Conservation (phyloP, 2,329 filamentous ascomycete genomes). For the Verticillium alfalfae region DNA sequence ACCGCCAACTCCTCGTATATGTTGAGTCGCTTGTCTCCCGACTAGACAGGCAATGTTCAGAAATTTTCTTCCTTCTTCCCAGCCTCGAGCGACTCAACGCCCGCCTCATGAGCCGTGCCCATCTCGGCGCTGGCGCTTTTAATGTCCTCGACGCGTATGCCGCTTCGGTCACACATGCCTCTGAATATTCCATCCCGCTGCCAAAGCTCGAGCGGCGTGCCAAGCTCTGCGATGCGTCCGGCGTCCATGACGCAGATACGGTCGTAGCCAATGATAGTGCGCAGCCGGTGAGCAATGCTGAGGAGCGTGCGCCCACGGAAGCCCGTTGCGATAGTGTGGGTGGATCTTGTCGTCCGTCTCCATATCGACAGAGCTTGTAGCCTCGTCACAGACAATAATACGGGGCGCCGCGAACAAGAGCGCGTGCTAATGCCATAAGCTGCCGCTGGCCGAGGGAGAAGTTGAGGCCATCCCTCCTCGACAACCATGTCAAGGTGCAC, state of each 20-base stretch:
- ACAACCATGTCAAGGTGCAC: conserved; percentile 81
- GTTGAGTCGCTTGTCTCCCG: background rate
- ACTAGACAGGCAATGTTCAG: conserved; percentile 2
- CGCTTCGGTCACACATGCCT: conserved; percentile 83
- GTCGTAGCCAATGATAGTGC: conserved; percentile 91
- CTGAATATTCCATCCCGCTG: conserved; percentile 70
- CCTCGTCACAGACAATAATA: conserved; percentile 97
- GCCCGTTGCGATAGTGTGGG: conserved; percentile 71
- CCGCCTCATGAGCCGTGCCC: conserved; percentile 11
- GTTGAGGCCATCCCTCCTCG: conserved; percentile 92
- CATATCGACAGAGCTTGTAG: conserved; percentile 88
- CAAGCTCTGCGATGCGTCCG: conserved; percentile 82
- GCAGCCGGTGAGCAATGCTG: conserved; percentile 87
- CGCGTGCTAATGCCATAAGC: conserved; percentile 88
- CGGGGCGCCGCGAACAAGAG: conserved; percentile 80
- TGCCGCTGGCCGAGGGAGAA: conserved; percentile 94
- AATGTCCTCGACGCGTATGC: conserved; percentile 61
- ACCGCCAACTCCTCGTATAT: background rate
- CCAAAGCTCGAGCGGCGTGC: conserved; percentile 69
- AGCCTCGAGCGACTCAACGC: conserved; percentile 8
- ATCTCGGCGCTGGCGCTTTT: conserved; percentile 29
- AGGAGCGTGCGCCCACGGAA: conserved; percentile 85
- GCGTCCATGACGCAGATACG: conserved; percentile 95
- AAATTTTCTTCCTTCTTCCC: conserved; percentile 14
- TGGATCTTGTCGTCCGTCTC: conserved; percentile 97